Evolutionary conservation across 352 stramenopile genomes (phyloP), one percentile per base, ranked within the genome.

Genomic region (Halophytophthora polymorphica): DNA sequence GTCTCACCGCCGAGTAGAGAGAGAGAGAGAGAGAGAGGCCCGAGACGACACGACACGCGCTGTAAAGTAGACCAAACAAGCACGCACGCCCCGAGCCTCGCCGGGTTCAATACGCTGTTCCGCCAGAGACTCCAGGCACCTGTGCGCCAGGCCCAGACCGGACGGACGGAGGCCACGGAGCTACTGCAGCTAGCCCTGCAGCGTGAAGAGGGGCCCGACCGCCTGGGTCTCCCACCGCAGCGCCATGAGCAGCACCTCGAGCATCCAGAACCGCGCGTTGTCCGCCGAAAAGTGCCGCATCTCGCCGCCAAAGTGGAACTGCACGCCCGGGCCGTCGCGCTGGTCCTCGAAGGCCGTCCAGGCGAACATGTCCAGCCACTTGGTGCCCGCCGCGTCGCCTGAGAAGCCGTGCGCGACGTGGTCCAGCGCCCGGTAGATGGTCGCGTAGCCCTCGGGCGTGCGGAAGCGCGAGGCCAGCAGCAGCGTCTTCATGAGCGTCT

Each of bases 401-500:
- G 55, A 53, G 19, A 62, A 42, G 12, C 62, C 53, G 18, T 65
- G 46, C 13, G 61, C 53, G 18, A 62, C 34, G 31, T 74, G 56
- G 35, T 77, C 61, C 21, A 81, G 45, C 2, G 61, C 57, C 8
- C 65, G 64, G 54, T 73, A 77, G 23, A 81, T 59, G 23, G 64
- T 64, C 47, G 73, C 54, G 36, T 55, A 66, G 15, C 68, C 67
- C 18, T 65, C 37, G n/a, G 60, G 45, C 31, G 66, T 64, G 35
- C 67, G 34, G 21, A 81, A 71, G 12, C 69, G 67, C 17, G 70
- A 73, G 29, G 62, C 57, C 14, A 81, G 48, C 15, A 77, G 10
- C 25, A 77, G 56, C 2, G 64, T 75, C 22, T 71, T 71, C 48
- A 73, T 58, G 11, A 69, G 29, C 19, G 47, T 38, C 5, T 52